A percentile compares a stretch with the other conserved stretches of the same genome.
phyloP scores from a whole-genome alignment of 2,329 filamentous ascomycete genomes.

The Ophiostoma piceae region DNA sequence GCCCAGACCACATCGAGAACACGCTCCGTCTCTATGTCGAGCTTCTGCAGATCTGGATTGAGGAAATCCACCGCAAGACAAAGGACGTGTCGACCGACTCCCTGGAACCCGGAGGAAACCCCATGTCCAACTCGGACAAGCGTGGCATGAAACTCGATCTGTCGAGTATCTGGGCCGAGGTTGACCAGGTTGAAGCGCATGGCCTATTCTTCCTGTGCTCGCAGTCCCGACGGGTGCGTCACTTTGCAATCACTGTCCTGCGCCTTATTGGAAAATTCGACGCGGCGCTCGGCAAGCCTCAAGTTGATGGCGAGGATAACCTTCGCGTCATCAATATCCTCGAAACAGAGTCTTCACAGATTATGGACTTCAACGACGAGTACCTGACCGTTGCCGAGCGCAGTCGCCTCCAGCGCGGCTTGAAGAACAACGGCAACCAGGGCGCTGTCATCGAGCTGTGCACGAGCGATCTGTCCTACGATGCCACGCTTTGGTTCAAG shows the following conservation, averaged over 20 bases:
- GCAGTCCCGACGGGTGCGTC: constrained; percentile 80
- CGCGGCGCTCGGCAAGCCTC: constrained; percentile 69
- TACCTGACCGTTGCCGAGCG: constrained; percentile 86
- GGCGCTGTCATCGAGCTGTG: constrained; percentile 89
- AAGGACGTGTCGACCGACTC: constrained; percentile 61
- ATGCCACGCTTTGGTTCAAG: constrained; percentile 94
- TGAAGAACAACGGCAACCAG: constrained; percentile 75
- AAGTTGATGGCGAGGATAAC: constrained; percentile 49
- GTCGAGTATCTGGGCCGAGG: constrained; percentile 83
- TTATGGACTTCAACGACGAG: constrained; percentile 90
- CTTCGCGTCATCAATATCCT: constrained; percentile 82
- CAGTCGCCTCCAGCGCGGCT: constrained; percentile 83
- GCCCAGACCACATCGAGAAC: constrained; percentile 88
- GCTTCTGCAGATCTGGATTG: constrained; percentile 92
- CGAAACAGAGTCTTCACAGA: constrained; percentile 78
- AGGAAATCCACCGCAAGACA: constrained; percentile 85
- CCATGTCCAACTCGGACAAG: constrained; percentile 50
- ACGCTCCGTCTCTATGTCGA: constrained; percentile 91
- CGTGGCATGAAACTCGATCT: constrained; percentile 75
- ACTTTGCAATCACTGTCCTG: constrained; percentile 87
- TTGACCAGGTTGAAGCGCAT: constrained; percentile 94
- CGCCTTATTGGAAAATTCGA: constrained; percentile 93
- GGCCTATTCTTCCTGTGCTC: constrained; percentile 97
- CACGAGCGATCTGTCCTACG: constrained; percentile 90
- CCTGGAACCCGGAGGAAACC: constrained; percentile 51